Conservation (phyloP, 116 monocot species). For the Cymodocea nodosa region DNA sequence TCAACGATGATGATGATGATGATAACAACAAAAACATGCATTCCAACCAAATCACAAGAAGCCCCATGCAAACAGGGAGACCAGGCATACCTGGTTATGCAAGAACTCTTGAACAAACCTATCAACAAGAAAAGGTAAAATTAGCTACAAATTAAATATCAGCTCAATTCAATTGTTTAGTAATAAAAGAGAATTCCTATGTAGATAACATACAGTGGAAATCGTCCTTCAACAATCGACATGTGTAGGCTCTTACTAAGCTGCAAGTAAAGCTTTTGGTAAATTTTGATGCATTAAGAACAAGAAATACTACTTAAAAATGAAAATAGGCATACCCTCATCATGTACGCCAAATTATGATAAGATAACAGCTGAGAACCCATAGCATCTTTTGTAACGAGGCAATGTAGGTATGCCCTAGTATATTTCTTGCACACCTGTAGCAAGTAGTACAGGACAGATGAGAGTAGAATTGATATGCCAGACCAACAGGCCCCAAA, state of each 20-base stretch:
- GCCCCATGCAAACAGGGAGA: not conserved
- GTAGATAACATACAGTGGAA: constrained; percentile 63
- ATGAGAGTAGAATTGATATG: not conserved
- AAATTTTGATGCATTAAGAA: not conserved
- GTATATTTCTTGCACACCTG: constrained; percentile 95
- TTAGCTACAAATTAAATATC: not conserved
- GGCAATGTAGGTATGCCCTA: constrained; percentile 85
- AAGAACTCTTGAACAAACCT: constrained; percentile 84
- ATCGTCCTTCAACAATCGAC: constrained; percentile 73
- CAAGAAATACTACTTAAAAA: not conserved
- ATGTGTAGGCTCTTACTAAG: constrained; percentile 74
- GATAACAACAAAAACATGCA: too few species aligned
- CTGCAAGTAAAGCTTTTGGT: constrained; percentile 29
- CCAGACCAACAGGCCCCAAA: not conserved
- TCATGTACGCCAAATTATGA: constrained; percentile 91
- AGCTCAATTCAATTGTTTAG: not conserved
- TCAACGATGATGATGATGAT: too few species aligned
- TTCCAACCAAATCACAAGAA: too few species aligned
- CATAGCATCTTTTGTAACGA: constrained; percentile 96
- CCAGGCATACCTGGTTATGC: constrained; percentile 42
- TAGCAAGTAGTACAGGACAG: not conserved
- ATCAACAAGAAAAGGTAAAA: constrained; percentile 2
- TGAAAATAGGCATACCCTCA: constrained; percentile 20
- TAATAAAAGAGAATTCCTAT: not conserved
- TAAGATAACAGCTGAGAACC: constrained; percentile 92